Percentiles rank a stretch among this genome's conserved stretches.
phyloP scores from a whole-genome alignment of 306 rosid genomes.

The Quercus glauca region DNA sequence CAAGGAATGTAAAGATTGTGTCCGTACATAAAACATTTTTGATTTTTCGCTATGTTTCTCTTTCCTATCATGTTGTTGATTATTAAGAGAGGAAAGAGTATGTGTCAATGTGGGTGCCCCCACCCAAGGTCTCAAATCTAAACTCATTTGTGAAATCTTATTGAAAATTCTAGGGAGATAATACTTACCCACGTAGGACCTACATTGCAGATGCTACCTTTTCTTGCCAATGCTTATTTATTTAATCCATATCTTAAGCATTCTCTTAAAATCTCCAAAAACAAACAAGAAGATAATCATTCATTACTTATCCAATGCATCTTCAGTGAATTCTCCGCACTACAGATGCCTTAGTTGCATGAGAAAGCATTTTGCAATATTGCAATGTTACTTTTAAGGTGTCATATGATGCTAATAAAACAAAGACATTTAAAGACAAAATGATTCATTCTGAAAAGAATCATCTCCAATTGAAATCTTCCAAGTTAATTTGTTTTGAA shows the following conservation, averaged over 20 bases:
- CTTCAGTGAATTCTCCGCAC: too few relatives aligned
- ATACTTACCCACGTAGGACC: neutral
- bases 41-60: neutral
- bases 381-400: too few relatives aligned
- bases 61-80: neutral
- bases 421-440: too few relatives aligned
- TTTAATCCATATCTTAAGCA: neutral
- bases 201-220: neutral
- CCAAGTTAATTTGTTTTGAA: too few relatives aligned
- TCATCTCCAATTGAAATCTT: too few relatives aligned
- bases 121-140: neutral
- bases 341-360: too few relatives aligned
- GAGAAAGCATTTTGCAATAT: too few relatives aligned
- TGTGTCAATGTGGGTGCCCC: neutral
- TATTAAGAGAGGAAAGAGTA: neutral
- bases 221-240: neutral
- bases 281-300: neutral
- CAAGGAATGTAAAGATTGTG: neutral
- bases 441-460: too few relatives aligned
- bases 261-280: neutral
- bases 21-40: conserved; percentile 10
- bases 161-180: neutral
- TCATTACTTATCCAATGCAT: too few relatives aligned
- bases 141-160: neutral
- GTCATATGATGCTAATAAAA: too few relatives aligned